Conservation (phyloP, 1,284 basidiomycete genomes). For the Cutaneotrichosporon curvatum region DNA sequence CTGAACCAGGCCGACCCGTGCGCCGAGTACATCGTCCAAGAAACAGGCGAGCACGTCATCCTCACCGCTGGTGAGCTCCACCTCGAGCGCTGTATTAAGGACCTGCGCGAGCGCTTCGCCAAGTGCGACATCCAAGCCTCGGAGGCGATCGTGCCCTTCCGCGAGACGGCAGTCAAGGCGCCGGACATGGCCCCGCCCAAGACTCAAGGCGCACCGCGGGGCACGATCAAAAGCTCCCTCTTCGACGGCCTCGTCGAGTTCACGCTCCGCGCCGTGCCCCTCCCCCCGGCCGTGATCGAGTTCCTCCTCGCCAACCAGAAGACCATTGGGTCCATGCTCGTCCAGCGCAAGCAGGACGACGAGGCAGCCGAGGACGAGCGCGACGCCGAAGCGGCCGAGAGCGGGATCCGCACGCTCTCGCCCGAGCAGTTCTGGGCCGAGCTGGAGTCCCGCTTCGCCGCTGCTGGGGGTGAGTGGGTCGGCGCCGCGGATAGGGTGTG, state of each 20-base stretch:
- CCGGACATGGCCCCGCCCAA: conserved; percentile 83
- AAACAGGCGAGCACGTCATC: conserved; percentile 96
- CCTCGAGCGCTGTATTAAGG: conserved; percentile 92
- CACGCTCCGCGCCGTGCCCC: conserved; percentile 70
- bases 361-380: conserved; percentile 38
- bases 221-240: conserved; percentile 66
- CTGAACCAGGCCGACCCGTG: conserved; percentile 95
- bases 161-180: conserved; percentile 84
- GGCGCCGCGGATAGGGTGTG: conserved; percentile 68
- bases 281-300: conserved; percentile 60
- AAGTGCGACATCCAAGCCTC: conserved; percentile 87
- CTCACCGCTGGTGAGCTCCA: conserved; percentile 94
- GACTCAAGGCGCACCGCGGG: conserved; percentile 62
- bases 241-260: conserved; percentile 71
- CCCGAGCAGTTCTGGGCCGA: conserved; percentile 75
- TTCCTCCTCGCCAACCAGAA: conserved; percentile 68
- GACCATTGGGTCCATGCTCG: conserved; percentile 38
- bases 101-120: conserved; percentile 90
- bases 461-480: conserved; percentile 74
- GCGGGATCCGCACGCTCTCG: conserved; percentile 52
- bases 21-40: conserved; percentile 92
- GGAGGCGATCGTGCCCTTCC: conserved; percentile 93
- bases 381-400: conserved; percentile 41
- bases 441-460: conserved; percentile 59
- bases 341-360: conserved; percentile 33